A percentile compares a stretch with the other conserved stretches of the same genome.
Conservation (phyloP, 2,329 filamentous ascomycete genomes). For the Cladorrhinum sp. region DNA sequence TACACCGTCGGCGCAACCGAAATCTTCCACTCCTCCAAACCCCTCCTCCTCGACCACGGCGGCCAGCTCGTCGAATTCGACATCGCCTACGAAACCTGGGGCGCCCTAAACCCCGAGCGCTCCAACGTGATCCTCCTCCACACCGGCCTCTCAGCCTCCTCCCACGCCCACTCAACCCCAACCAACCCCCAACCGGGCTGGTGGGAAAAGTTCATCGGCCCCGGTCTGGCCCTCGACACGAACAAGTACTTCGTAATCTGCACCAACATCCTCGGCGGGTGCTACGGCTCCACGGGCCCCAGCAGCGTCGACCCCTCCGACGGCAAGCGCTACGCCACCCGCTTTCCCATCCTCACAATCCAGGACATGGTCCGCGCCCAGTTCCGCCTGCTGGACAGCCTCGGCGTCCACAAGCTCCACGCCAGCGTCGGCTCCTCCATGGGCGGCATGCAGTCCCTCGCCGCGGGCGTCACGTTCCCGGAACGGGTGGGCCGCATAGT, state of each 20-base stretch:
- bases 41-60: conserved; percentile 88
- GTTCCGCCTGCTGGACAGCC: conserved; percentile 77
- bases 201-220: conserved; percentile 99
- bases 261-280: conserved; percentile 94
- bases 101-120: conserved; percentile 70
- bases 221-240: conserved; percentile 80
- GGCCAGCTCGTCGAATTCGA: conserved; percentile 86
- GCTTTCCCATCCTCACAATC: conserved; percentile 93
- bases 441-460: conserved; percentile 97
- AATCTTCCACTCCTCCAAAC: conserved; percentile 68
- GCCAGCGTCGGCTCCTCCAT: conserved; percentile 95
- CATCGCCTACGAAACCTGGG: conserved; percentile 93
- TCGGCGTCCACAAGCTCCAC: conserved; percentile 76
- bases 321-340: conserved; percentile 83
- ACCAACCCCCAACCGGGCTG: conserved; percentile 85
- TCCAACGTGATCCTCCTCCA: conserved; percentile 90
- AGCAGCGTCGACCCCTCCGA: conserved; percentile 84
- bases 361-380: conserved; percentile 97
- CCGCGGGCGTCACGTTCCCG: conserved; percentile 79
- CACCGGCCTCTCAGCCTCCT: conserved; percentile 94
- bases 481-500: conserved; percentile 78
- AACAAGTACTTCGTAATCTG: conserved; percentile 91
- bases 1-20: conserved; percentile 89
- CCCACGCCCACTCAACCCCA: conserved; percentile 89
- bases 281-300: conserved; percentile 92